phyloP scores from a whole-genome alignment of 495 filamentous ascomycete genomes.

The Trichoderma reesei region DNA sequence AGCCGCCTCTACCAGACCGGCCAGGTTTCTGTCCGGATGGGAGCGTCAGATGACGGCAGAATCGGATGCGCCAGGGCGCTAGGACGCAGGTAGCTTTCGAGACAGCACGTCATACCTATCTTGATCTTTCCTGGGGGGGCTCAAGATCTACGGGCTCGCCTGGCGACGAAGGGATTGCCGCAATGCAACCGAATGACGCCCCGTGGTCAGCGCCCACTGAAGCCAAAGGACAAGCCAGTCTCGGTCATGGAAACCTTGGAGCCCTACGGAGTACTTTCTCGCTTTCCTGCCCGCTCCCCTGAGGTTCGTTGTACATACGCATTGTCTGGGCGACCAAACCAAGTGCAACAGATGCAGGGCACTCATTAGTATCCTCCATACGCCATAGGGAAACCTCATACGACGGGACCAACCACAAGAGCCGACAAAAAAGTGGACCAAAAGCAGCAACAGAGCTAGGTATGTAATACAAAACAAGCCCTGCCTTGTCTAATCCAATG shows the following conservation, averaged over 20 bases:
- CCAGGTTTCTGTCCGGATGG: neutral
- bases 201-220: neutral
- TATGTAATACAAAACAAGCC: neutral
- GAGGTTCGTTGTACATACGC: neutral
- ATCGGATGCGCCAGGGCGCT: neutral
- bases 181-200: neutral
- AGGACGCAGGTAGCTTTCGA: neutral
- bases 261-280: neutral
- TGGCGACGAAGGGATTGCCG: neutral
- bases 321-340: neutral
- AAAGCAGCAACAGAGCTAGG: neutral
- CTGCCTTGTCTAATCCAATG: neutral
- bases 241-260: neutral
- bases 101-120: neutral
- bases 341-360: neutral
- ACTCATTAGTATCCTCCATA: neutral
- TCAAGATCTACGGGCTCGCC: neutral
- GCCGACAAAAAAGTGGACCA: neutral
- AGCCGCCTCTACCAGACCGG: neutral
- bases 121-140: neutral
- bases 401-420: slow-evolving; percentile 1
- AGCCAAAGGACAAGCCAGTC: neutral
- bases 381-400: neutral
- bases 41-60: slow-evolving; percentile 2
- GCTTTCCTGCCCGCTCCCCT: neutral